Conservation (phyloP, 768 basidiomycete genomes). For the Leucosporidium yakuticum region DNA sequence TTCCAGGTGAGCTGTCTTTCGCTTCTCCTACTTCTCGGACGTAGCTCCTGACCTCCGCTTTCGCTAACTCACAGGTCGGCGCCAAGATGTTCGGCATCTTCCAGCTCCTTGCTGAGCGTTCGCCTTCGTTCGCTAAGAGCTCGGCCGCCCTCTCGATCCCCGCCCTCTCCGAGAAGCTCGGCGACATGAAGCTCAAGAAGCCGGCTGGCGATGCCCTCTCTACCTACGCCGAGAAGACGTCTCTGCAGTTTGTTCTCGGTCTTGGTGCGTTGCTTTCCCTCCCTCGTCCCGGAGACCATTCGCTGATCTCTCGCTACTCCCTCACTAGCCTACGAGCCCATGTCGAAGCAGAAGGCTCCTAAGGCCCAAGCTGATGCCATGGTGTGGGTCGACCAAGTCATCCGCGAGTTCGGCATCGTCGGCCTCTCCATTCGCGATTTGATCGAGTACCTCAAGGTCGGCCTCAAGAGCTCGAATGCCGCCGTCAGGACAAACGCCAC, state of each 20-base stretch:
- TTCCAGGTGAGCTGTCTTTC: slow-evolving; percentile 63
- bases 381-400: slow-evolving; percentile 75
- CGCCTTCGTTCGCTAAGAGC: slow-evolving; percentile 75
- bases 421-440: slow-evolving; percentile 66
- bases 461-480: slow-evolving; percentile 88
- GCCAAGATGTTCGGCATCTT: slow-evolving; percentile 79
- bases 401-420: slow-evolving; percentile 89
- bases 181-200: slow-evolving; percentile 94
- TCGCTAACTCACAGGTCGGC: slow-evolving; percentile 59
- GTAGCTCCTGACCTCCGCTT: not conserved
- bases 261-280: slow-evolving; percentile 58
- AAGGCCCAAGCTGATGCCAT: slow-evolving; percentile 90
- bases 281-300: not conserved
- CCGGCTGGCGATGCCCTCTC: slow-evolving; percentile 83
- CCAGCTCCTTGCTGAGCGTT: slow-evolving; percentile 62
- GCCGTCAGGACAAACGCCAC: slow-evolving; percentile 89
- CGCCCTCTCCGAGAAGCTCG: slow-evolving; percentile 86
- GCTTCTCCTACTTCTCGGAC: not conserved
- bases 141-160: slow-evolving; percentile 73
- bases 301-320: not conserved
- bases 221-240: slow-evolving; percentile 82
- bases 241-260: slow-evolving; percentile 83
- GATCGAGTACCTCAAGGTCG: slow-evolving; percentile 83
- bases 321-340: slow-evolving; percentile 76
- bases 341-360: slow-evolving; percentile 92